Conservation (phyloP, 163 green algal species). For the Chloroidium sp. region DNA sequence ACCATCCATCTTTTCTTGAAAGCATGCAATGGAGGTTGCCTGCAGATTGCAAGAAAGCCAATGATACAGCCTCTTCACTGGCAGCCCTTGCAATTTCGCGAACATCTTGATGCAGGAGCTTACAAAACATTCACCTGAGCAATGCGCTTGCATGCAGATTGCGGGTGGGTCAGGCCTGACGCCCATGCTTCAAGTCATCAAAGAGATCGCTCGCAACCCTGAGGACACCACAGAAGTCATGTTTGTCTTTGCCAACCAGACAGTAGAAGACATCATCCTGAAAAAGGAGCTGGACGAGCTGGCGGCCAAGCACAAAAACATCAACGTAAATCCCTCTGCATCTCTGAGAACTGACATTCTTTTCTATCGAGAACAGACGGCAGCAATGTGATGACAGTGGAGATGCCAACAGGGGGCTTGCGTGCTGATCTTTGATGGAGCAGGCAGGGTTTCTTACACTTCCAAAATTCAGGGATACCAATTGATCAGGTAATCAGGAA, state of each 20-base stretch:
- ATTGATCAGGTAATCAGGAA: too few relatives aligned
- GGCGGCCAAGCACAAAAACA: slow-evolving; percentile 42
- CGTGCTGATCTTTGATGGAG: too few relatives aligned
- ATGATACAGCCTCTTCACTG: background rate
- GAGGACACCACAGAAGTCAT: slow-evolving; percentile 67
- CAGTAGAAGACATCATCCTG: slow-evolving; percentile 83
- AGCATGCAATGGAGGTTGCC: background rate
- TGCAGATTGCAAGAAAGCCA: background rate
- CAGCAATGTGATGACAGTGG: slow-evolving; percentile 11
- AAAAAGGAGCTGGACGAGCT: slow-evolving; percentile 60
- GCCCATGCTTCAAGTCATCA: slow-evolving; percentile 50
- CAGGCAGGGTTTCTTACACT: too few relatives aligned
- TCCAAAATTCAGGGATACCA: too few relatives aligned
- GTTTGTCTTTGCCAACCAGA: slow-evolving; percentile 83
- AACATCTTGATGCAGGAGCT: too few relatives aligned
- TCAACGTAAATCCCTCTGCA: slow-evolving; percentile 19
- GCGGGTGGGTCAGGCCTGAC: slow-evolving; percentile 52
- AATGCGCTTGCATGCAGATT: slow-evolving; percentile 5
- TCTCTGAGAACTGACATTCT: background rate
- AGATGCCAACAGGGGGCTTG: too few relatives aligned
- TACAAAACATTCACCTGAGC: too few relatives aligned
- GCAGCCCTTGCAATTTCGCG: background rate
- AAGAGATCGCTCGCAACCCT: slow-evolving; percentile 53
- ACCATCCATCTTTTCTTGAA: too few relatives aligned
- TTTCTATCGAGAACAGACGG: too few relatives aligned